Evolutionary conservation across 805 yeast species (phyloP).

Genomic region (Metschnikowia shivogae): DNA sequence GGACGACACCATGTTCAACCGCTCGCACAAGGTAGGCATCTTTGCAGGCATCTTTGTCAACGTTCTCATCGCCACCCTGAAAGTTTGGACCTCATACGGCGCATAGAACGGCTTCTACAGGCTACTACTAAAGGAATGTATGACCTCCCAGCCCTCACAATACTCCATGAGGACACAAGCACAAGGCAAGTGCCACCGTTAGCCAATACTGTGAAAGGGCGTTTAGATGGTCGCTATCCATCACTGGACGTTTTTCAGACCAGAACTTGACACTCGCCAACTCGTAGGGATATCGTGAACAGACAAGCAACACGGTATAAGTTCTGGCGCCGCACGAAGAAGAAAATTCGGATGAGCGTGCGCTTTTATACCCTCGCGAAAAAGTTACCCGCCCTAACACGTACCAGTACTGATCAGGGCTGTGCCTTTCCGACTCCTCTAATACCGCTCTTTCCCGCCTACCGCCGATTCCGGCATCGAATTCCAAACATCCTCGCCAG

Average conservation of each 20-base stretch:
- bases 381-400: constrained; percentile 15
- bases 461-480: too few relatives aligned
- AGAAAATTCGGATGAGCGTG: constrained; percentile 11
- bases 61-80: constrained; percentile 58
- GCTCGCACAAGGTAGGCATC: constrained; percentile 62
- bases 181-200: constrained; percentile 18
- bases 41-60: constrained; percentile 69
- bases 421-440: not conserved
- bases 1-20: constrained; percentile 58
- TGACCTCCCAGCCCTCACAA: constrained; percentile 48
- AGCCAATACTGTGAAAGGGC: constrained; percentile 36
- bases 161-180: constrained; percentile 21
- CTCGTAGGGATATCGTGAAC: constrained; percentile 43
- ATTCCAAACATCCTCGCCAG: not conserved
- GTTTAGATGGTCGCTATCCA: constrained; percentile 41
- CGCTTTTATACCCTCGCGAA: constrained; percentile 10
- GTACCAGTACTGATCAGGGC: not conserved
- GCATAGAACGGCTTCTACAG: not conserved
- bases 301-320: constrained; percentile 51
- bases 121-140: constrained; percentile 20
- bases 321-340: constrained; percentile 51
- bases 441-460: too few relatives aligned
- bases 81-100: constrained; percentile 25
- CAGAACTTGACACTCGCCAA: constrained; percentile 50
- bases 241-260: constrained; percentile 43